Conservation (phyloP, 805 yeast genomes). For the Zygosaccharomyces siamensis region DNA sequence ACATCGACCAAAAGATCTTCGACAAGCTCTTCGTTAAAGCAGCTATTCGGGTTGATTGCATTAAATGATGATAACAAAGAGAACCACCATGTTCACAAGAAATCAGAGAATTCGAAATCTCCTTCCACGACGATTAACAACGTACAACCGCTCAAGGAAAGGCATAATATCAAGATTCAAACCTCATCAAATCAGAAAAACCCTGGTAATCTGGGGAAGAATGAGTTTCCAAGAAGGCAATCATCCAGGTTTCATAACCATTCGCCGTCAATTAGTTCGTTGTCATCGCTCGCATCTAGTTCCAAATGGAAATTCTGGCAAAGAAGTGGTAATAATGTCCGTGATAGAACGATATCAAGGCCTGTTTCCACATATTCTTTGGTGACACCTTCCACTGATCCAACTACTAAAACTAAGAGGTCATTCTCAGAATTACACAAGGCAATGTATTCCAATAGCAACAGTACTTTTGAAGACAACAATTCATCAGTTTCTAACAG, state of each 20-base stretch:
- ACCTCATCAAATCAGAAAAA: slow-evolving; percentile 13
- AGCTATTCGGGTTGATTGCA: slow-evolving; percentile 28
- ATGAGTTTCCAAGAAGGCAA: slow-evolving; percentile 3
- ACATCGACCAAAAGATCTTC: slow-evolving; percentile 26
- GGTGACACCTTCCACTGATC: slow-evolving; percentile 4
- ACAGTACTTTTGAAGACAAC: slow-evolving; percentile 8
- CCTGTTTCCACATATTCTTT: slow-evolving; percentile 15
- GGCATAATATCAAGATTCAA: slow-evolving; percentile 11
- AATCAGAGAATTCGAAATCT: slow-evolving; percentile 8
- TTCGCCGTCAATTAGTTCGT: slow-evolving; percentile 22
- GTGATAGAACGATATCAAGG: slow-evolving; percentile 14
- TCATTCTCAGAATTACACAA: slow-evolving; percentile 27
- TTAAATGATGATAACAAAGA: slow-evolving; percentile 24
- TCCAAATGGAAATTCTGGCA: slow-evolving; percentile 37
- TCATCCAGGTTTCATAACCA: slow-evolving; percentile 11
- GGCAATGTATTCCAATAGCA: slow-evolving; percentile 14
- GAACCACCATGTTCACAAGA: slow-evolving; percentile 8
- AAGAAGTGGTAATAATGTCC: slow-evolving; percentile 10
- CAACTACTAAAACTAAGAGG: slow-evolving; percentile 16
- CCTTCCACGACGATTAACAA: slow-evolving; percentile 7
- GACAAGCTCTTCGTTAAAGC: slow-evolving; percentile 33
- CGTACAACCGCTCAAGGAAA: slow-evolving; percentile 8
- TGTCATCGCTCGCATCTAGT: slow-evolving; percentile 15
- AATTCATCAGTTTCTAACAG: slow-evolving; percentile 10
- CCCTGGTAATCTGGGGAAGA: slow-evolving; percentile 11